A percentile compares a stretch with the other conserved stretches of the same genome.
Evolutionary conservation across 2,329 filamentous ascomycete genomes (phyloP).

Genomic region (Graphilbum ipis-grandicollis): DNA sequence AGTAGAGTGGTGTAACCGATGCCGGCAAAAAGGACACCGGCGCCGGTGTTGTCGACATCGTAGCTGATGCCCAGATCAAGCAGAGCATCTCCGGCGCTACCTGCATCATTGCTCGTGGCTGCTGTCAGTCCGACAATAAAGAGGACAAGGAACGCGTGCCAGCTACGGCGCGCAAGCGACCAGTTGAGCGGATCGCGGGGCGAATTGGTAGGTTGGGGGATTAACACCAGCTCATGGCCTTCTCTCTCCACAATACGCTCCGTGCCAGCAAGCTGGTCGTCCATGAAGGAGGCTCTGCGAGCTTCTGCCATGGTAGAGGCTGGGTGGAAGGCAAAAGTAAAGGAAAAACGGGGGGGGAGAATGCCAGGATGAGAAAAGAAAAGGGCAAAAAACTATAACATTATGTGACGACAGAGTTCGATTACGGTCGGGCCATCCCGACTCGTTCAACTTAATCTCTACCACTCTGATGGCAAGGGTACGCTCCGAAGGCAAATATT

Average conservation of each 20-base stretch:
- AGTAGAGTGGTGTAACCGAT: constrained; percentile 18
- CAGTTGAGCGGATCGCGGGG: constrained; percentile 12
- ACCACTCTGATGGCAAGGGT: too few relatives aligned
- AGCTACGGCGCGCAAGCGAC: constrained; percentile 14
- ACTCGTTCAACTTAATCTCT: too few relatives aligned
- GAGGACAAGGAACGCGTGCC: constrained; percentile 16
- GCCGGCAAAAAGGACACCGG: constrained; percentile 17
- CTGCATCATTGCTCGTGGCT: constrained; percentile 3
- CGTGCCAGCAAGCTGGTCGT: constrained; percentile 1
- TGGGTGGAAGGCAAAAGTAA: not conserved
- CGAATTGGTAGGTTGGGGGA: not conserved
- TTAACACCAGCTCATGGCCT: not conserved
- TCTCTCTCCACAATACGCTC: not conserved
- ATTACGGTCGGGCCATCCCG: too few relatives aligned
- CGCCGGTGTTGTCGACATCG: constrained; percentile 10
- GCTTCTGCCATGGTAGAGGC: not conserved
- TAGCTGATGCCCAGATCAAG: constrained; percentile 11
- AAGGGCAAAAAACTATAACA: too few relatives aligned
- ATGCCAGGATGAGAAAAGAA: too few relatives aligned
- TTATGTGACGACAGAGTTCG: too few relatives aligned
- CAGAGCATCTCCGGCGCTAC: not conserved
- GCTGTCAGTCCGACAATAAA: constrained; percentile 12
- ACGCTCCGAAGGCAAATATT: too few relatives aligned
- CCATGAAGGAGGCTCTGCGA: not conserved
- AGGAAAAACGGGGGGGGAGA: too few relatives aligned